A percentile compares a stretch with the other conserved stretches of the same genome.
phyloP scores from a whole-genome alignment of 2,329 filamentous ascomycete species.

The Graphilbum ipis-grandicollis region DNA sequence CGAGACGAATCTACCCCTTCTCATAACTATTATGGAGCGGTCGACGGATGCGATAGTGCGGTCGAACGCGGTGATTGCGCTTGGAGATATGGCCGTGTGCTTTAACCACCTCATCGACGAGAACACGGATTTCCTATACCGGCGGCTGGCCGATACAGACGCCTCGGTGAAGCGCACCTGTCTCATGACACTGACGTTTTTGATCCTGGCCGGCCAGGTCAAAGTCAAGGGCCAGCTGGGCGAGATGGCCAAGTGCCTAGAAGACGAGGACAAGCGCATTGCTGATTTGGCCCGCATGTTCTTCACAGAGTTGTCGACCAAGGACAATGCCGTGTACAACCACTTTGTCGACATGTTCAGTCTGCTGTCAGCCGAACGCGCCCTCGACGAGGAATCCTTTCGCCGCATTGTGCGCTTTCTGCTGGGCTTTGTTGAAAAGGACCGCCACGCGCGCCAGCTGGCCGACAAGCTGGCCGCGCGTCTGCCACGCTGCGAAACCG shows the following conservation, averaged over 20 bases:
- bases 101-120: conserved; percentile 99
- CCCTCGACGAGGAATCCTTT: conserved; percentile 71
- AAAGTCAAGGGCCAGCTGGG: conserved; percentile 98
- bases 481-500: conserved; percentile 69
- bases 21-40: conserved; percentile 95
- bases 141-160: conserved; percentile 76
- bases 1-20: conserved; percentile 75
- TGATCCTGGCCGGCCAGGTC: conserved; percentile 92
- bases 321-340: conserved; percentile 98
- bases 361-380: conserved; percentile 65
- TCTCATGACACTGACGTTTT: conserved; percentile 93
- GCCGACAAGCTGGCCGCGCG: conserved; percentile 83
- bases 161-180: conserved; percentile 90
- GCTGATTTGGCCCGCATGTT: conserved; percentile 94
- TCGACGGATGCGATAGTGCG: conserved; percentile 83
- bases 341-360: conserved; percentile 99
- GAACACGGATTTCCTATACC: conserved; percentile 95
- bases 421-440: conserved; percentile 95
- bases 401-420: conserved; percentile 80
- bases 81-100: conserved; percentile 98
- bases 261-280: conserved; percentile 88
- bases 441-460: conserved; percentile 92
- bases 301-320: conserved; percentile 92
- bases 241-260: conserved; percentile 97
- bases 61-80: conserved; percentile 88